Conservation (phyloP, 257 asterid genomes). For the Rhazya stricta region DNA sequence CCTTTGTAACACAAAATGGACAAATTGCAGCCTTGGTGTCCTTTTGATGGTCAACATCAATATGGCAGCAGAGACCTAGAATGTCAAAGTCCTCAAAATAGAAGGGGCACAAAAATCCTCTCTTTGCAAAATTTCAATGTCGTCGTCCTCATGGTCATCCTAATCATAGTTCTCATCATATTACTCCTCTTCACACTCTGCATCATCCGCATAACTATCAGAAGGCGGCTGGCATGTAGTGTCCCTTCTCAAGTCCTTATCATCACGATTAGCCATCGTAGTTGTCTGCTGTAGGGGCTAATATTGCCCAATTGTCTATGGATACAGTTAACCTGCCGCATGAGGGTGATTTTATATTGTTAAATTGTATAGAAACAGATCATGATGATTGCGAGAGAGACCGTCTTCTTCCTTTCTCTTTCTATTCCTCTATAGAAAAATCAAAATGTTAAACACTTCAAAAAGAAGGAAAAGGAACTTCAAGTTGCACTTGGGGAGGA, state of each 20-base stretch:
- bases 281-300: background rate
- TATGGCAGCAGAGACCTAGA: constrained; percentile 84
- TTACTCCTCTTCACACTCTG: constrained; percentile 50
- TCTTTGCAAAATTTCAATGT: constrained; percentile 23
- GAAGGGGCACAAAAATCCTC: constrained; percentile 84
- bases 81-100: constrained; percentile 82
- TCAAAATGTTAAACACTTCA: background rate
- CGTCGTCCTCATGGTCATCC: constrained; percentile 17
- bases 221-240: background rate
- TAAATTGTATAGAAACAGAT: background rate
- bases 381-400: background rate
- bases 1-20: constrained; percentile 72
- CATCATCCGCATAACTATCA: constrained; percentile 42
- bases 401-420: background rate
- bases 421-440: background rate
- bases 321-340: background rate
- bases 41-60: constrained; percentile 75
- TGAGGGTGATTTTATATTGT: background rate
- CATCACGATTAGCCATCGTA: background rate
- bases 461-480: background rate
- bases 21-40: constrained; percentile 84
- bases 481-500: too few relatives aligned
- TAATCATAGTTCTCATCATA: too few relatives aligned
- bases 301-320: background rate
- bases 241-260: background rate